Evolutionary conservation across 2,329 filamentous ascomycete genomes (phyloP).

Genomic region (Nigrospora osmanthi): DNA sequence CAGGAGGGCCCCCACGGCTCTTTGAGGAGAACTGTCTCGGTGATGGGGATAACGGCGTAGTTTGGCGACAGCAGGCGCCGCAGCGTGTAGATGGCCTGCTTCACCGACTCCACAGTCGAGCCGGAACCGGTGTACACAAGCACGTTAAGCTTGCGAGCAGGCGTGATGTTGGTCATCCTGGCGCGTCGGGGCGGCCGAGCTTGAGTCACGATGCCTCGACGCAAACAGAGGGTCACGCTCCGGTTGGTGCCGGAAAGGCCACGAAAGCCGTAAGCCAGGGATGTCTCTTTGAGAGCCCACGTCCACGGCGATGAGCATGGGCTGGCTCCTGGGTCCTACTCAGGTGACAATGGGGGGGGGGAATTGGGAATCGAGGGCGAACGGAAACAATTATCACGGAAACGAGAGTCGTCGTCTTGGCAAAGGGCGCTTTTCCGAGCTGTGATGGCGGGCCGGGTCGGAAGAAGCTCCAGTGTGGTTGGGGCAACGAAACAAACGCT

Average conservation of each 20-base stretch:
- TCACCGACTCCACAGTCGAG: constrained; percentile 79
- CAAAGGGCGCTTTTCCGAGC: too few relatives aligned
- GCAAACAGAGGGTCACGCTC: not conserved
- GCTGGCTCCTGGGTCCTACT: not conserved
- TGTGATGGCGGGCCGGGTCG: too few relatives aligned
- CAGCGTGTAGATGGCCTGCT: constrained; percentile 81
- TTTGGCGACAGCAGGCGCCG: constrained; percentile 79
- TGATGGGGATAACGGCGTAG: constrained; percentile 87
- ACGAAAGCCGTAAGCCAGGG: not conserved
- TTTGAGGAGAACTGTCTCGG: constrained; percentile 69
- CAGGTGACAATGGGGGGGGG: not conserved
- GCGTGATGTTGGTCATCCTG: constrained; percentile 42
- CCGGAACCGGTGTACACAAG: constrained; percentile 92
- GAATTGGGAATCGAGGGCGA: not conserved
- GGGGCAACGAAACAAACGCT: too few relatives aligned
- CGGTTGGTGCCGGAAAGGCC: not conserved
- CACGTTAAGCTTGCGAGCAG: constrained; percentile 69
- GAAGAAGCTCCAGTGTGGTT: too few relatives aligned
- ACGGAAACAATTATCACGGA: too few relatives aligned
- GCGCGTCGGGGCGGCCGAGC: not conserved
- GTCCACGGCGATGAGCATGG: not conserved
- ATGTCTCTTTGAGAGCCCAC: not conserved
- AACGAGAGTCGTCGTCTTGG: too few relatives aligned
- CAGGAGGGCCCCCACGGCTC: constrained; percentile 89
- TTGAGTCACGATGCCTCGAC: not conserved